Base-by-base conservation (phyloP, 2,329 filamentous ascomycete genomes). In the Arthroderma sp. region DNA sequence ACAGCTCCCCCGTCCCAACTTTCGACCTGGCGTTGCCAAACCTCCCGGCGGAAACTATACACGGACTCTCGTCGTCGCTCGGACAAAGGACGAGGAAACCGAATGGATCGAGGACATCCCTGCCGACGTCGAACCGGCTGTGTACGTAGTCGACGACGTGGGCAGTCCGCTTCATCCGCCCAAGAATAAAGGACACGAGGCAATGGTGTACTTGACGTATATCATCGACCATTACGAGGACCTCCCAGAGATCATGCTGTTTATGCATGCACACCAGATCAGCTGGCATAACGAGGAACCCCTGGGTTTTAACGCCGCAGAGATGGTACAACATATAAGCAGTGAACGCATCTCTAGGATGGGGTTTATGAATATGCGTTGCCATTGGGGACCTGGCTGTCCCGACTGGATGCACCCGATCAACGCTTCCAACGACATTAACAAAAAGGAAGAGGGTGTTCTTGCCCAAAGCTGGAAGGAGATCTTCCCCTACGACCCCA, bases 191-290 rank as follows among this genome's bases (percentile, higher is more conserved):
- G 77, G 77, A 38, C 70, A 75, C 53, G 77, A 80, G 58, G 73
- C 74, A 28, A 78, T 80, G 69, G 66, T 69, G 10, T 80, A 80
- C 56, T 64, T 80, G 40, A 74, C 73, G 36, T 80, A 75, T 58
- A 72, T 80, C 48, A 75, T 80, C 55, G 74, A 80, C 50, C 67
- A 78, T 55, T 81, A 80, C 58, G 64, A 78, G 36, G 59, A 70
- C 8, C 66, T 80, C 2, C 68, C 75, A 1, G 76, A 80, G 51
- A 68, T 77, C 15, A 64, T 71, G 36, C 67, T 78, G 43, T 80
- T 80, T 60, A 72, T 76, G 63, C 77, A 80, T 58, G 68, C 73
- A 27, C 72, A 75, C 46, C 68, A 66, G 50, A 61, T 53, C 38
- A 70, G 72, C 30, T 80, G 75, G 76, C 77, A 80, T 57, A 78